Evolutionary conservation across 495 filamentous ascomycete species (phyloP), one percentile per base, ranked within the genome.

Genomic region (Staphylotrichum tortipilum): DNA sequence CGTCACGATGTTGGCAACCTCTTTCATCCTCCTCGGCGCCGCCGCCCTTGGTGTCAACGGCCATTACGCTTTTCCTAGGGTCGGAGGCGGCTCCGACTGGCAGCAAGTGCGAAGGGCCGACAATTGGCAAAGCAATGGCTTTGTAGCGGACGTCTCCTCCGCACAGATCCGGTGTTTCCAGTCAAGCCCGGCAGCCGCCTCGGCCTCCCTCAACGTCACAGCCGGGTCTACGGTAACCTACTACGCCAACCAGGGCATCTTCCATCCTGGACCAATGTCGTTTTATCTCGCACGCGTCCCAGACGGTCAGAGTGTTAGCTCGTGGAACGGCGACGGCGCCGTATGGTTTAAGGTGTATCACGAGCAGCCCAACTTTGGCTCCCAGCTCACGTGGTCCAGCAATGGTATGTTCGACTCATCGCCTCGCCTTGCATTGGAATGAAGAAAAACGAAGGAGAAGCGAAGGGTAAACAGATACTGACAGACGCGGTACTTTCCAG

Each of bases 311-410:
- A 60, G 62, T 15, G 53, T 68, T 39, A 68, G 62, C 30, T 62
- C 60, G 15, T 78, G 73, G 54, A 68, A 71, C 39, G 74, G 67
- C 49, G 64, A 66, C 3, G 72, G 73, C n/a, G 56, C 59, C 6
- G 70, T 67, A 4, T 77, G 74, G 72, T 80, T 78, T 62, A 80
- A 80, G 68, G 69, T 80, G 47, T 71, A 72, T 45, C 59, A 77
- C 28, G 68, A 76, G 28, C 64, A 68, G 36, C 70, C 71, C 15
- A 63, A 49, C 39, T 65, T 73, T 39, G 63, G 56, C 19, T 36
- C 38, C 0, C 54, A 63, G 18, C 62, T 77, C 29, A 69, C 59
- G 1, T 77, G 74, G 74, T 54, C 67, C 2, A 64, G 61, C 55
- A 60, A 54, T 6, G 58, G 65, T 68, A 38, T 18, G 55, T 26